Conservation (phyloP, 148 eudicot species). For the Rhododendron vialii region DNA sequence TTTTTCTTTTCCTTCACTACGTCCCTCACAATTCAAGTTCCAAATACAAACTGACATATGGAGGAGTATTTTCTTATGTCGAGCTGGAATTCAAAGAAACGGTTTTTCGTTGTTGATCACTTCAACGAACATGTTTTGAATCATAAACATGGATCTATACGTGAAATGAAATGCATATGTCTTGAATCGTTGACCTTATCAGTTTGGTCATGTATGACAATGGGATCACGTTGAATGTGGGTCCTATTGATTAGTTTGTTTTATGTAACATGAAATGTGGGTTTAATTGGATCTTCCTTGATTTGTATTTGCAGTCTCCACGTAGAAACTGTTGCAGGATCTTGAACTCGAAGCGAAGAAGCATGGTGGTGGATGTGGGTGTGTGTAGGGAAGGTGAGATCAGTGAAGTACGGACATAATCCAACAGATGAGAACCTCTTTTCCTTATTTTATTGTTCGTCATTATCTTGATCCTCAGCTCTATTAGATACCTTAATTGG, state of each 20-base stretch:
- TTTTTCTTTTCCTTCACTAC: not conserved
- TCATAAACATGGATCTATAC: not conserved
- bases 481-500: not conserved
- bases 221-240: not conserved
- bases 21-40: not conserved
- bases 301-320: constrained; percentile 40
- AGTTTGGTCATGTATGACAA: no score
- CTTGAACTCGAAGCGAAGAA: constrained; percentile 29
- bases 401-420: constrained; percentile 32
- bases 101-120: not conserved
- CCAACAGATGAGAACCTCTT: constrained; percentile 2
- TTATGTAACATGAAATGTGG: not conserved
- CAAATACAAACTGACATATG: not conserved
- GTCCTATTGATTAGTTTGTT: not conserved
- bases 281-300: constrained; percentile 3
- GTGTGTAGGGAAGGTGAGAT: constrained; percentile 52
- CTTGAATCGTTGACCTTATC: not conserved
- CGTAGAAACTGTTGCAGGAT: constrained; percentile 67
- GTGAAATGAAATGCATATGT: not conserved
- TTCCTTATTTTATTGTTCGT: not conserved
- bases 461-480: not conserved
- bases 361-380: constrained; percentile 53
- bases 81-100: not conserved
- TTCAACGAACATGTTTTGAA: not conserved
- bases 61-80: not conserved